Percentiles rank a stretch among this genome's conserved stretches.
Evolutionary conservation across 306 rosid genomes (phyloP).

Genomic region (Fragaria vesca): DNA sequence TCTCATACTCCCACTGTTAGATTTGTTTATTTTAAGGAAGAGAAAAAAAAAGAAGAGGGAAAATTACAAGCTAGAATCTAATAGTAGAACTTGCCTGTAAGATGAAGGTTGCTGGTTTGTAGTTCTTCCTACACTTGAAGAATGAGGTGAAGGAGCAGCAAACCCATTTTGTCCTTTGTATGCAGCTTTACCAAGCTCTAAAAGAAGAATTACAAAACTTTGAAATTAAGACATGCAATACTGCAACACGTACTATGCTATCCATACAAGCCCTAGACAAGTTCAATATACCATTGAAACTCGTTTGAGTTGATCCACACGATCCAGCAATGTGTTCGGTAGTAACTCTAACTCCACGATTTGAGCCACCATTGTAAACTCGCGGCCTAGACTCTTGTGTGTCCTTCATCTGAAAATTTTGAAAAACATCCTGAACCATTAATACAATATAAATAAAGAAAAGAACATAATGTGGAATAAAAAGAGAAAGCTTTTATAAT

Average conservation of each 20-base stretch:
- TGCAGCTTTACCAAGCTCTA: constrained; percentile 46
- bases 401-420: constrained; percentile 50
- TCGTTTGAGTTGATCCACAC: constrained; percentile 34
- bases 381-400: constrained; percentile 43
- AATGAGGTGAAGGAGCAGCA: constrained; percentile 29
- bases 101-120: constrained; percentile 22
- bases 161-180: constrained; percentile 44
- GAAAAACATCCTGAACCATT: neutral
- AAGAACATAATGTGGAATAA: neutral
- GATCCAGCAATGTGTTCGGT: constrained; percentile 29
- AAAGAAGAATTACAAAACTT: constrained; percentile 40
- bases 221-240: constrained; percentile 33
- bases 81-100: constrained; percentile 34
- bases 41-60: constrained; percentile 10
- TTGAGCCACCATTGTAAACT: constrained; percentile 30
- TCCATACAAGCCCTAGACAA: constrained; percentile 28
- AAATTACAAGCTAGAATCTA: neutral
- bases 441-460: neutral
- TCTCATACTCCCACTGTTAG: neutral
- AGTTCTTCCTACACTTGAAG: constrained; percentile 32
- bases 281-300: constrained; percentile 45
- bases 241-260: constrained; percentile 19
- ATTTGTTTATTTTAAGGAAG: neutral
- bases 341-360: constrained; percentile 37
- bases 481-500: neutral